Base-by-base conservation (phyloP, 331 rosid genomes). In the Pyrus hybrid region DNA sequence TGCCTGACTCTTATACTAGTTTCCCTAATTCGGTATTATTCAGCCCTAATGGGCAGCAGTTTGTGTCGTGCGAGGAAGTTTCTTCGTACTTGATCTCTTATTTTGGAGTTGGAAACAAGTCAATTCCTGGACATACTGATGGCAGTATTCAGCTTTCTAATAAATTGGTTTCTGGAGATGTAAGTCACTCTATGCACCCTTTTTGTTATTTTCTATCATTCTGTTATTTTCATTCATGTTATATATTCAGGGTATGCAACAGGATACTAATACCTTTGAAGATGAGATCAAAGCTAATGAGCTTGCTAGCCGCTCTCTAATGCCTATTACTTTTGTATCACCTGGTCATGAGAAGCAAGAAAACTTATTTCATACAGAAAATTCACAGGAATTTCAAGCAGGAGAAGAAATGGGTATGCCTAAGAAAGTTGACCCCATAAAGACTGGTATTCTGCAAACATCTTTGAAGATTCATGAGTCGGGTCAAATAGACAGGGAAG, bases 41-140 rank as follows among this genome's bases (percentile, higher is more conserved):
- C 91, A 91, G 97, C 85, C 95, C 97, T 86, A 77, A 83, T 81
- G 97, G 97, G 83, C 82, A 29, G 74, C 87, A 89, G 83, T 91
- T 91, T 85, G 85, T 79, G 76, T 86, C 96, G 1, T 89, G 76
- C 90, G 85, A 89, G 87, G 96, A 89, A 74, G 90, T 82, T 66
- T 85, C 87, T 75, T 80, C 91, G 23, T 75, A 83, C 88, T 78
- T 89, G 88, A 79, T 78, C 54, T 77, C 92, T 66, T 74, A 72
- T 83, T 70, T 26, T 54, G 86, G 85, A 63, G 72, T 70, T 45
- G 54, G 71, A 63, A 68, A 57, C 79, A 68, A 78, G 60, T 41
- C 70, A 51, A 82, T 80, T 64, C 79, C 86, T 75, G 60, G 64
- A 77, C 87, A 47, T 71, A 54, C 73, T 49, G 85, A 68, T 76